Evolutionary conservation across 306 rosid species (phyloP), one percentile per base, ranked within the genome.

Genomic region (Benincasa hispida): DNA sequence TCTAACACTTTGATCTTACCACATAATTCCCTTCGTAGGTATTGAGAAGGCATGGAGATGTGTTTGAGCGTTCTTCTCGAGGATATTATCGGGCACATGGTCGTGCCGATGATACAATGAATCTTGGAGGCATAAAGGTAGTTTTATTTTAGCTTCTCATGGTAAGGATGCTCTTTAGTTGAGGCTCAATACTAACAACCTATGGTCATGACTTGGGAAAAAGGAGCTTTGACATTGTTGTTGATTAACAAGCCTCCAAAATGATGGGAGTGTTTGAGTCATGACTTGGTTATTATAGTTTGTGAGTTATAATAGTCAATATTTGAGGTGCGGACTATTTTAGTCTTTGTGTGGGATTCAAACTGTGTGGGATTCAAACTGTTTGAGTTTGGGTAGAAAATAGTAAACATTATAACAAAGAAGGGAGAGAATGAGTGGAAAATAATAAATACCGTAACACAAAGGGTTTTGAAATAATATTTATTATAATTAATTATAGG

Each of bases 91-190:
- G 82, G 61, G 98, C 98, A 3, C 98, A 91, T 76, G 98, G 98
- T 58, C 96, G 98, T 77, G 94, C 94, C 5, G 98, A 93, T 81
- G 98, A 93, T 83, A 91, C 97, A 42, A 93, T 93, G 98, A 93
- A 93, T 85, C 92, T 93, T 45, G 97, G 97, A 65, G 98, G 98
- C 77, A 91, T 93, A 87, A 93, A 93, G 98, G 98, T 93, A 55
- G 51, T 35, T 45, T 62, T 22, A 66, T 65, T 66, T 18, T 28
- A 28, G 48, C 62, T 73, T 73, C 48, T 72, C 30, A 21, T 19
- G 12, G 77, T 73, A 37, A 18, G 18, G 51, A 9, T 8, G 41
- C 17, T 72, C 7, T 67, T 66, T 47, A 6, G 11, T 19, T 12
- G 50, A 65, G 72, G 28, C 27, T 65, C 51, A 37, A 35, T n/a